phyloP scores from a whole-genome alignment of 192 early-diverging fungal genomes.

The Backusella mclennaniae region DNA sequence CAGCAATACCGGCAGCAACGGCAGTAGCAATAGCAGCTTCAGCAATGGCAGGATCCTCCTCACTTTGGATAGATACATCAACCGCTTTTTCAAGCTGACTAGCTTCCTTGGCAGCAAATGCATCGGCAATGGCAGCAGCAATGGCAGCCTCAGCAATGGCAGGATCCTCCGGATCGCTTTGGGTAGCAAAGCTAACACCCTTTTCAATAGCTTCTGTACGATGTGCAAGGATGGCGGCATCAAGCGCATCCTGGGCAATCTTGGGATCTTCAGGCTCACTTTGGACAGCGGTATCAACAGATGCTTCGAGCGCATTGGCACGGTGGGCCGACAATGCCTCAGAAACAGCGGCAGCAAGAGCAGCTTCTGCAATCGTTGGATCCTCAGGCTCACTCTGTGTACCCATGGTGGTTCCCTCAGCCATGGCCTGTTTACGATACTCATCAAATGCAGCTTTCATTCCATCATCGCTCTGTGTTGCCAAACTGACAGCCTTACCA shows the following conservation, averaged over 20 bases:
- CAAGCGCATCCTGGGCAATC: not conserved
- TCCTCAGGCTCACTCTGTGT: slow-evolving; percentile 4
- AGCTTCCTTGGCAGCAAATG: not conserved
- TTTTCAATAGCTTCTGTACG: slow-evolving; percentile 4
- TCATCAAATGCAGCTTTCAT: not conserved
- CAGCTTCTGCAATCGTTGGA: not conserved
- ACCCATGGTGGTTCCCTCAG: not conserved
- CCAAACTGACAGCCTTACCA: not conserved
- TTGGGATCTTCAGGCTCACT: not conserved
- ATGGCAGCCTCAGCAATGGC: not conserved
- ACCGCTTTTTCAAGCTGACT: not conserved
- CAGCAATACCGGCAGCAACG: not conserved
- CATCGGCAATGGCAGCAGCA: slow-evolving; percentile 12
- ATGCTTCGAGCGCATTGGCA: slow-evolving; percentile 12
- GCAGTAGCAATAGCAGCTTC: not conserved
- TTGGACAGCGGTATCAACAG: not conserved
- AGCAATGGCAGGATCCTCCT: not conserved
- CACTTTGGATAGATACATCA: not conserved
- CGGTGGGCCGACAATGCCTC: slow-evolving; percentile 11
- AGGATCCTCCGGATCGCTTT: not conserved
- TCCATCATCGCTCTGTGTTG: not conserved
- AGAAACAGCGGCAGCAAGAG: not conserved
- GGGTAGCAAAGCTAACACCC: not conserved
- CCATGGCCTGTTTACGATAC: not conserved
- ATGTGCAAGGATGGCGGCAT: not conserved